Evolutionary conservation across 2,329 filamentous ascomycete species (phyloP), one percentile per base, ranked within the genome.

Genomic region (Coleophoma cylindrospora): DNA sequence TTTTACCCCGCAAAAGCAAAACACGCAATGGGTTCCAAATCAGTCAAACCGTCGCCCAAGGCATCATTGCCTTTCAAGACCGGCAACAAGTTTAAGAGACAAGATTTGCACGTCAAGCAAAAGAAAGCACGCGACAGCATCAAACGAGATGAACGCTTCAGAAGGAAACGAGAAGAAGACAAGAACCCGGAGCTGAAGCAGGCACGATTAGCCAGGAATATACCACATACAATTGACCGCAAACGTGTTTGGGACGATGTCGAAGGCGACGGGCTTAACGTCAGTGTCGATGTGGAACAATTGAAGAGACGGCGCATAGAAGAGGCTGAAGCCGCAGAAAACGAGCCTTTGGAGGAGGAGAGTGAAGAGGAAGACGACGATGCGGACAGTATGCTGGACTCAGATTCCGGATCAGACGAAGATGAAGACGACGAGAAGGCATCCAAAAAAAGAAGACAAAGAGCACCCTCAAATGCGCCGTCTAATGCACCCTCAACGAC

Each of bases 191-290:
- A 82, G 52, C 70, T 96, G 52, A 83, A 83, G 58, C 82, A 81
- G 54, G 80, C 86, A 57, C 81, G 94, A 60, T 74, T 92, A 53
- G 83, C 83, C 53, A 82, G 80, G 58, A 96, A 96, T 71, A 79
- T 91, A 40, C 87, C 94, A 0, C 68, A 81, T 49, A 95, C 90
- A 0, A 78, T 96, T 51, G 91, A 96, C 61, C 81, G 84, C 61
- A 96, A 96, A 74, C 83, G 94, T 66, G 83, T 89, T 33, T 97
- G 90, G 89, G 91, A 96, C 61, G 84, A 91, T 47, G 80, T 81
- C 45, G 84, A 84, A 44, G 78, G 79, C 45, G 80, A 85, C 57
- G 76, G 71, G 45, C 71, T 83, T 6, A 77, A 75, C 54, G 61
- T 61, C 45, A 66, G 64, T 44, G 79, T 84, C 33, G 79, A 85